Conservation (phyloP, 1,284 basidiomycete species). For the Ganoderma resinaceum region DNA sequence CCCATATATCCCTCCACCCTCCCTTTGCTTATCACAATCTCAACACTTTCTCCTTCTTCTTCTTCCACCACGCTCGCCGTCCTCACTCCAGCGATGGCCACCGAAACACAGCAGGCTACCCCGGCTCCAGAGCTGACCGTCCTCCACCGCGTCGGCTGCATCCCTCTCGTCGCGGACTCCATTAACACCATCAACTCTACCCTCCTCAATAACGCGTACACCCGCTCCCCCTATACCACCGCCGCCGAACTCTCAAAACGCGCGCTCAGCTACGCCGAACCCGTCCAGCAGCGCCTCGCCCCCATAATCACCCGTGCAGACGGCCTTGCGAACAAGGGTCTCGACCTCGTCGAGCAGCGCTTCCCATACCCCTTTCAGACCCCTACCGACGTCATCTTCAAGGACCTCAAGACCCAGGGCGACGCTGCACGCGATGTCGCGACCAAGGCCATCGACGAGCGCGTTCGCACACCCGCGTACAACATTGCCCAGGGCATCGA, state of each 20-base stretch:
- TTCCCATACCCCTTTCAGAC: conserved; percentile 80
- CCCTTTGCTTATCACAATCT: conserved; percentile 25
- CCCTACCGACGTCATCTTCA: conserved; percentile 71
- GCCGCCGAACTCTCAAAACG: conserved; percentile 65
- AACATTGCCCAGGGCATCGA: conserved; percentile 74
- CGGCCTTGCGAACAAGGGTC: conserved; percentile 70
- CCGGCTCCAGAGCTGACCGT: conserved; percentile 62
- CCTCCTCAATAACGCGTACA: conserved; percentile 65
- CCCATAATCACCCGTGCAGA: conserved; percentile 71
- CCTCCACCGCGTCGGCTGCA: conserved; percentile 66
- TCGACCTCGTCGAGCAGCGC: conserved; percentile 74
- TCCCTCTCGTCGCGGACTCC: conserved; percentile 72
- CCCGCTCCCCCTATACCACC: conserved; percentile 65
- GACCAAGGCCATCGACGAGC: conserved; percentile 72
- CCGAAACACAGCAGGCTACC: conserved; percentile 44
- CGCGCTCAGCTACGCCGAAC: conserved; percentile 68
- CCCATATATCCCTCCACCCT: conserved; percentile 27
- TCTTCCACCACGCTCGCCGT: conserved; percentile 12
- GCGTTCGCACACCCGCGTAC: conserved; percentile 66
- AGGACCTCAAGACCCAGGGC: conserved; percentile 62
- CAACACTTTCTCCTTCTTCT: conserved; percentile 16
- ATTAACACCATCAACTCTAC: conserved; percentile 64
- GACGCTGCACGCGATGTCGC: conserved; percentile 63
- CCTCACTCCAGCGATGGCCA: conserved; percentile 44
- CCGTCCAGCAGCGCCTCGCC: conserved; percentile 67